These are phyloP conservation scores for Scedosporium dehoogii DNA, from an alignment of 2,329 filamentous ascomycete genomes.

Conservation along the genomic window DNA sequence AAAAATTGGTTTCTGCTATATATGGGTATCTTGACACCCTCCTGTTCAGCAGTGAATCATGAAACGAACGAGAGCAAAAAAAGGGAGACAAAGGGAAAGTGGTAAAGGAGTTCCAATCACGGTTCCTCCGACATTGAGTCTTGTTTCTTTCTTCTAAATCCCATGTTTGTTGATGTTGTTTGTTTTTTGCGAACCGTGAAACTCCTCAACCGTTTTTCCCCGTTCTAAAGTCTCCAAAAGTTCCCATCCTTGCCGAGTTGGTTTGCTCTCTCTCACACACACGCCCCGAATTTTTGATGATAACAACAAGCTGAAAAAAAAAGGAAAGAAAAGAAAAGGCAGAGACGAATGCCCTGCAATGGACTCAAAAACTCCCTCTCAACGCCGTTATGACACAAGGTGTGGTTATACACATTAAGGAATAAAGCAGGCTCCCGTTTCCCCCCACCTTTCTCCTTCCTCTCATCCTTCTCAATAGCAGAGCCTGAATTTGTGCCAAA, in stretches of 20 bases:
- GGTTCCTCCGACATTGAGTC: no score
- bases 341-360: no score
- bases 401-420: conserved; percentile 11
- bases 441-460: neutral
- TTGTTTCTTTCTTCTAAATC: neutral
- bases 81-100: no score
- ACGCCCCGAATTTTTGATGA: neutral
- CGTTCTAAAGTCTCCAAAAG: neutral
- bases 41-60: no score
- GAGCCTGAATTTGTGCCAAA: neutral
- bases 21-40: no score
- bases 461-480: neutral
- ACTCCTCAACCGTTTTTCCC: neutral
- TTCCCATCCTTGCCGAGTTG: neutral
- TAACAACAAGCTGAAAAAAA: neutral
- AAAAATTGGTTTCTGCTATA: no score
- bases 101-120: no score
- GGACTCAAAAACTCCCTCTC: neutral
- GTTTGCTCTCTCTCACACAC: neutral
- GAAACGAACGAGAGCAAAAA: no score
- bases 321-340: neutral
- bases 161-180: neutral
- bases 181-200: neutral
- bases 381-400: conserved; percentile 1
- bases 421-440: conserved; percentile 8